These are phyloP conservation scores for Blattamonas nauphoetae DNA, from an alignment of 78 protist genomes.

Conservation along the genomic window DNA sequence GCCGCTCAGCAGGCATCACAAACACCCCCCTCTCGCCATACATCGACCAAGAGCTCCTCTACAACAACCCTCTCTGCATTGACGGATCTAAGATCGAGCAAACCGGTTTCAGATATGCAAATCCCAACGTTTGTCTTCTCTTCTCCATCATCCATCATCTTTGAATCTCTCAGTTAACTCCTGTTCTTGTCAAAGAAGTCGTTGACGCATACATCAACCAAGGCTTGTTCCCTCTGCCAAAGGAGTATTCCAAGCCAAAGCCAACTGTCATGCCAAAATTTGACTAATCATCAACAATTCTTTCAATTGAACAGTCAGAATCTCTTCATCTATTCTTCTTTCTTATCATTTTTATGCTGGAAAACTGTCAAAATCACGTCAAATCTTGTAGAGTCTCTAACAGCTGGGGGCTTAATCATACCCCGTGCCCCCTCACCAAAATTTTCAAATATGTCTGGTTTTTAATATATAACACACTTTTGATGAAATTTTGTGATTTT, in stretches of 20 bases:
- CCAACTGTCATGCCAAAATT: not conserved
- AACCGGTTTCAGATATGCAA: conserved; percentile 62
- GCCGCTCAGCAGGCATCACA: conserved; percentile 35
- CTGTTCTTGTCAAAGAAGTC: not conserved
- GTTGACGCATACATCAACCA: not conserved
- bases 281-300: too few relatives aligned
- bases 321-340: too few relatives aligned
- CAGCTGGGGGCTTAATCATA: too few relatives aligned
- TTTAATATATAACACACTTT: too few relatives aligned
- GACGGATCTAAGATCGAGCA: conserved; percentile 71
- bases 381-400: too few relatives aligned
- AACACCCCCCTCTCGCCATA: conserved; percentile 80
- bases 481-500: too few relatives aligned
- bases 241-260: not conserved
- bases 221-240: conserved; percentile 18
- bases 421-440: too few relatives aligned
- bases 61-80: conserved; percentile 53
- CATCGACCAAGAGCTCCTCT: conserved; percentile 75
- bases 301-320: too few relatives aligned
- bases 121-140: conserved; percentile 38
- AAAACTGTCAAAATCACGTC: too few relatives aligned
- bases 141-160: not conserved
- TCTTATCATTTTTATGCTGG: too few relatives aligned
- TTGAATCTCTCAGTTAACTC: not conserved
- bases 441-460: too few relatives aligned